phyloP scores from a whole-genome alignment of 345 rosid species.

The Erodium maritimum region DNA sequence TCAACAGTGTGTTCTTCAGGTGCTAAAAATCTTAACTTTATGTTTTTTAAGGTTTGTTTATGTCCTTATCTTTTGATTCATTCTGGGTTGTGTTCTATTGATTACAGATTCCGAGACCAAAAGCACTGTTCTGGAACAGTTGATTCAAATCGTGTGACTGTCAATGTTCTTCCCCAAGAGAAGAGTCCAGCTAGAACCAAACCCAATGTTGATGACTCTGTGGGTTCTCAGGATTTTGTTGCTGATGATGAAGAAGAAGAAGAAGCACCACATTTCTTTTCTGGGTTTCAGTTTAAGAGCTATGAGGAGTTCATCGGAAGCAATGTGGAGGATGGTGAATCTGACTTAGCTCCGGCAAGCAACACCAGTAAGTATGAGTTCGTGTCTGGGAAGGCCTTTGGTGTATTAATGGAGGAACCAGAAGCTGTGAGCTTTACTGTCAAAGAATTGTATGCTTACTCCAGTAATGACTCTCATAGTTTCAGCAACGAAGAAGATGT shows the following conservation, averaged over 20 bases:
- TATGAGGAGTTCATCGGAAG: slow-evolving; percentile 30
- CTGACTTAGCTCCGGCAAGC: slow-evolving; percentile 1
- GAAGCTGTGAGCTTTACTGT: slow-evolving; percentile 32
- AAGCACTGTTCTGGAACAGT: no score
- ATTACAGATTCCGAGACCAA: background rate
- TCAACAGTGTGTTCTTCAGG: slow-evolving; percentile 27
- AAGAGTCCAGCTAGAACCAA: no score
- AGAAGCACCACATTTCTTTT: slow-evolving; percentile 32
- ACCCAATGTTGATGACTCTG: background rate
- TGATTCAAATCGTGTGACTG: background rate
- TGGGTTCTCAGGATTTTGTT: background rate
- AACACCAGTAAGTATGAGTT: background rate
- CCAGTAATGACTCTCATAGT: slow-evolving; percentile 1
- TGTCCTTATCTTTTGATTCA: no score
- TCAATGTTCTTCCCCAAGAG: no score
- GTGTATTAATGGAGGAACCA: slow-evolving; percentile 7
- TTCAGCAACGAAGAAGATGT: slow-evolving; percentile 6
- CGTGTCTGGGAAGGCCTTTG: background rate
- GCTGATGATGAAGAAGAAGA: slow-evolving; percentile 13
- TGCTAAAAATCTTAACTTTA: slow-evolving; percentile 1
- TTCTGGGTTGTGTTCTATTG: background rate
- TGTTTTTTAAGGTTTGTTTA: background rate
- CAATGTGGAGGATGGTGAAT: slow-evolving; percentile 8
- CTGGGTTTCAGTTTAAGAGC: slow-evolving; percentile 65
- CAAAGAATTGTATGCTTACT: slow-evolving; percentile 22